These are phyloP conservation scores for Paraphaeosphaeria sporulosa DNA, from an alignment of 2,329 filamentous ascomycete species.

Conservation along the genomic window DNA sequence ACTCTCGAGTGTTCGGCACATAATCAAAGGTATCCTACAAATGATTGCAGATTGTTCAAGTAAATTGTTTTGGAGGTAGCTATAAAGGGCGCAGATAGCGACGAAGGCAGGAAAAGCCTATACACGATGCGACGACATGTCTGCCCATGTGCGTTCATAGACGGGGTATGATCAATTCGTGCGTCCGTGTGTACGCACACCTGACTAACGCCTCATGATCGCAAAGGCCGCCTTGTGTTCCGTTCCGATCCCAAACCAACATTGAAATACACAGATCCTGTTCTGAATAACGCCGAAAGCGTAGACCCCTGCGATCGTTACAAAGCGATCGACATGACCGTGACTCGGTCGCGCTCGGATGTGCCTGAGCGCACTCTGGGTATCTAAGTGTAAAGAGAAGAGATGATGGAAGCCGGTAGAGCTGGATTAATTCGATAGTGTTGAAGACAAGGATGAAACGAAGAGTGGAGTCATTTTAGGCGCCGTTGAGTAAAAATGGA, in stretches of 20 bases:
- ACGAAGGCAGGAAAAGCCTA: neutral
- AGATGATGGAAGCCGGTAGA: slow-evolving; percentile 1
- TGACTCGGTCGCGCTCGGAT: neutral
- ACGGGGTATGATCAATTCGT: slow-evolving; percentile 4
- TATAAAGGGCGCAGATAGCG: neutral
- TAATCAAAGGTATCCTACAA: too few relatives aligned
- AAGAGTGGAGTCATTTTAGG: slow-evolving; percentile 9
- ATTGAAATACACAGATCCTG: neutral
- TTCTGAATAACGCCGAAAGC: slow-evolving; percentile 7
- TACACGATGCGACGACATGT: neutral
- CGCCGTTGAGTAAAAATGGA: neutral
- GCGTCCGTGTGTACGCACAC: slow-evolving; percentile 2
- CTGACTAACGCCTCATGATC: slow-evolving; percentile 4
- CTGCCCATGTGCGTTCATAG: neutral
- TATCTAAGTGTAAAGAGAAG: slow-evolving; percentile 6
- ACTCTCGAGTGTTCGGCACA: too few relatives aligned
- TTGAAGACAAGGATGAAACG: slow-evolving; percentile 8
- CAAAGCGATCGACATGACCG: slow-evolving; percentile 1
- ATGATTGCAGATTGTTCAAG: too few relatives aligned
- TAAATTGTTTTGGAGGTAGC: neutral
- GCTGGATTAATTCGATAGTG: slow-evolving; percentile 8
- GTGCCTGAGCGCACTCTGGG: slow-evolving; percentile 6
- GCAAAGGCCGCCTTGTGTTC: slow-evolving; percentile 6
- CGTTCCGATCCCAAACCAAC: neutral
- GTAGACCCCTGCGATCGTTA: slow-evolving; percentile 1